These are phyloP conservation scores for Suaeda aralocaspica DNA, from an alignment of 148 eudicot species.

Conservation along the genomic window DNA sequence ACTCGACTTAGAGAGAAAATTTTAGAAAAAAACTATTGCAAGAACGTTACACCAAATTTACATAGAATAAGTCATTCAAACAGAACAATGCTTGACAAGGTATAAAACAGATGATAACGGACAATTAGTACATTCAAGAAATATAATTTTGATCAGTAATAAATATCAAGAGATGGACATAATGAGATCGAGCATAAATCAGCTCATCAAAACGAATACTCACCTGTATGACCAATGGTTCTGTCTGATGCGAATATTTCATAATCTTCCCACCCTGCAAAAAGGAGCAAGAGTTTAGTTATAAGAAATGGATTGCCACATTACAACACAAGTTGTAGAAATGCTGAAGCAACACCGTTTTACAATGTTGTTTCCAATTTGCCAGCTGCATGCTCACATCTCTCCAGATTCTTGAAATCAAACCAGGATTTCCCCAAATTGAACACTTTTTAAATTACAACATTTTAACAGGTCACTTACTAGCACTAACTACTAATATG, in stretches of 20 bases:
- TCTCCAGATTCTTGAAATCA: neutral
- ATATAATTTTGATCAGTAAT: neutral
- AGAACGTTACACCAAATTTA: neutral
- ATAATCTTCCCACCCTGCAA: slow-evolving; percentile 90
- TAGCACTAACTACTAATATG: no score
- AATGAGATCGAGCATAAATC: neutral
- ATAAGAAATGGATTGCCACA: neutral
- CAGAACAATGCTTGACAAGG: neutral
- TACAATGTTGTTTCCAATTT: neutral
- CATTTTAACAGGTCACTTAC: neutral
- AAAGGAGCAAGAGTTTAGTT: slow-evolving; percentile 1
- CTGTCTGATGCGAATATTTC: slow-evolving; percentile 82
- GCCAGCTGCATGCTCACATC: neutral
- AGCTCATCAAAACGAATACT: slow-evolving; percentile 23
- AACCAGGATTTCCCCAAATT: neutral
- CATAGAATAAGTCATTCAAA: neutral
- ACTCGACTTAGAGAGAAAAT: no score
- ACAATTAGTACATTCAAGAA: no score
- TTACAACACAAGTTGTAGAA: neutral
- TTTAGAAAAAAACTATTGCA: neutral
- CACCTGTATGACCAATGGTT: slow-evolving; percentile 89
- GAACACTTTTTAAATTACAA: neutral
- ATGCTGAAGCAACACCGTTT: neutral
- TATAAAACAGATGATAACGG: neutral
- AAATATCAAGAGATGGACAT: neutral